phyloP scores from a whole-genome alignment of 108 stramenopile genomes.

The Asterionellopsis glacialis region DNA sequence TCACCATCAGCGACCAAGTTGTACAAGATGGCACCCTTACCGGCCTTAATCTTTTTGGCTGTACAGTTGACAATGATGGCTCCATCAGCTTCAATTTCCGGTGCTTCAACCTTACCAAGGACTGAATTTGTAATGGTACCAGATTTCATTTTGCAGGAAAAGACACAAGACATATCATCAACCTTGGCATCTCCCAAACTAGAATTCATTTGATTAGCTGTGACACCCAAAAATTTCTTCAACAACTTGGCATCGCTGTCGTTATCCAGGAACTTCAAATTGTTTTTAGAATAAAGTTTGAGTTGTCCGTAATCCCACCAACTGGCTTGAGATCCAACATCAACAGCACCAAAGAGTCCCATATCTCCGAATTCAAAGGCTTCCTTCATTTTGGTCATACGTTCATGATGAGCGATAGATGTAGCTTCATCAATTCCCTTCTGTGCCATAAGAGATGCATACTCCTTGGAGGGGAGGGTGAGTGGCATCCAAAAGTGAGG shows the following conservation, averaged over 20 bases:
- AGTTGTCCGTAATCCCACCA: constrained; percentile 99
- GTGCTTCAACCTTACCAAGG: constrained; percentile 68
- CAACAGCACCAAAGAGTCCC: constrained; percentile 95
- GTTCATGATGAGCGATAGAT: constrained; percentile 69
- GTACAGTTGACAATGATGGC: constrained; percentile 97
- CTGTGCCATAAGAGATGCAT: constrained; percentile 84
- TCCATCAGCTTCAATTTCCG: constrained; percentile 78
- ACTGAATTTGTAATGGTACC: constrained; percentile 78
- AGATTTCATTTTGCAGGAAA: constrained; percentile 58
- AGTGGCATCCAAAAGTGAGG: constrained; percentile 99
- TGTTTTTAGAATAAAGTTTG: constrained; percentile 90
- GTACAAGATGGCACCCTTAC: constrained; percentile 88
- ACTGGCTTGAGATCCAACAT: constrained; percentile 92
- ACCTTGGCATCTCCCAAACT: constrained; percentile 37
- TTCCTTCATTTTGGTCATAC: constrained; percentile 79
- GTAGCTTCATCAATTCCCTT: constrained; percentile 74
- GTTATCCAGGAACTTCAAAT: constrained; percentile 70
- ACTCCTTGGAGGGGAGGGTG: constrained; percentile 81
- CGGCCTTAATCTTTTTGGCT: constrained; percentile 89
- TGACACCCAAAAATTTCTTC: constrained; percentile 80
- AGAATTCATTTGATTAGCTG: constrained; percentile 43
- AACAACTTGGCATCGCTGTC: constrained; percentile 73
- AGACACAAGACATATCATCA: constrained; percentile 54
- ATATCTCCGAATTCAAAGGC: constrained; percentile 45
- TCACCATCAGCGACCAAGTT: constrained; percentile 85